Conservation (phyloP, 2,329 filamentous ascomycete species). For the Aaosphaeria pasadenensis region DNA sequence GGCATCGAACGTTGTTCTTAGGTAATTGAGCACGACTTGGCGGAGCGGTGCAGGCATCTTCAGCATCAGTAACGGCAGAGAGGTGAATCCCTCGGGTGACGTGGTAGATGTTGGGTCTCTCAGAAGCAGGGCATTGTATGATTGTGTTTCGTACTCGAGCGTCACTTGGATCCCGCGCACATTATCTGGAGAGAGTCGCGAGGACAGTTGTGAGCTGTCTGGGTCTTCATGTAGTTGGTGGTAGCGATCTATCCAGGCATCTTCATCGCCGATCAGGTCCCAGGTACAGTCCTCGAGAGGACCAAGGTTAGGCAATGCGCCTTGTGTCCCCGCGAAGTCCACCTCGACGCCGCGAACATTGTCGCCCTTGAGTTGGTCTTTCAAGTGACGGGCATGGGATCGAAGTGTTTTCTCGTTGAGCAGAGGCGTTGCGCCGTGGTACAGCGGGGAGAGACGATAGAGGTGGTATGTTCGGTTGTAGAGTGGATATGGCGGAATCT, state of each 20-base stretch:
- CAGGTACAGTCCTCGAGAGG: slow-evolving; percentile 48
- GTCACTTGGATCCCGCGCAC: slow-evolving; percentile 47
- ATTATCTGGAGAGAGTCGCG: slow-evolving; percentile 13
- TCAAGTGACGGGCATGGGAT: slow-evolving; percentile 47
- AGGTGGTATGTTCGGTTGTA: slow-evolving; percentile 55
- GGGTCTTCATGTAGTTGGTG: slow-evolving; percentile 27
- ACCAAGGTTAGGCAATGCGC: slow-evolving; percentile 44
- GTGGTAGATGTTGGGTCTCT: slow-evolving; percentile 31
- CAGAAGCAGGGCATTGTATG: slow-evolving; percentile 51
- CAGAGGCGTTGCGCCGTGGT: slow-evolving; percentile 41
- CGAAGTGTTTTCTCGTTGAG: slow-evolving; percentile 39
- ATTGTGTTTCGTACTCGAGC: slow-evolving; percentile 49
- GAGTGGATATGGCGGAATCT: slow-evolving; percentile 42
- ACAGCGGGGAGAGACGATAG: slow-evolving; percentile 54
- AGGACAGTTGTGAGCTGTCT: slow-evolving; percentile 24
- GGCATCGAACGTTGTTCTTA: slow-evolving; percentile 50
- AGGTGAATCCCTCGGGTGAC: slow-evolving; percentile 39
- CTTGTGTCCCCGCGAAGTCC: slow-evolving; percentile 35
- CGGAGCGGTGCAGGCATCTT: slow-evolving; percentile 50
- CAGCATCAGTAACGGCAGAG: slow-evolving; percentile 50
- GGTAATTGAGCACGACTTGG: slow-evolving; percentile 48
- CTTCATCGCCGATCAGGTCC: slow-evolving; percentile 42
- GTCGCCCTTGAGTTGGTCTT: slow-evolving; percentile 50
- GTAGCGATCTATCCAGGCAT: slow-evolving; percentile 37
- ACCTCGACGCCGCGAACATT: slow-evolving; percentile 46